Percentiles rank a stretch among this genome's conserved stretches.
phyloP scores from a whole-genome alignment of 2,329 filamentous ascomycete genomes.

The Myriangium duriaei region DNA sequence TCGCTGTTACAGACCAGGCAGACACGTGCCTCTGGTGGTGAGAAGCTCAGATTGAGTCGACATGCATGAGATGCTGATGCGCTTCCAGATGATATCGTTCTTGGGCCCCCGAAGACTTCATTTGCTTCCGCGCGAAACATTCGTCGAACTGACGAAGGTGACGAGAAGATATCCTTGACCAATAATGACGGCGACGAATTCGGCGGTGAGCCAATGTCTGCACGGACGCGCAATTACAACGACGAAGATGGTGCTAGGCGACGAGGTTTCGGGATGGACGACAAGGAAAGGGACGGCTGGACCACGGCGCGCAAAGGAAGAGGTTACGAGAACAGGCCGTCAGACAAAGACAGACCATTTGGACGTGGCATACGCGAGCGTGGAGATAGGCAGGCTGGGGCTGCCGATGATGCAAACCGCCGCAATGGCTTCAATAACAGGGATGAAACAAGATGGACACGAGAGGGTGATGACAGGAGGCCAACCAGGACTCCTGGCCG shows the following conservation, averaged over 20 bases:
- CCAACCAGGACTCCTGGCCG: conserved; percentile 25
- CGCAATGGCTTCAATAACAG: conserved; percentile 55
- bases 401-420: conserved; percentile 39
- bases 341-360: conserved; percentile 42
- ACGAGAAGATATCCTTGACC: conserved; percentile 24
- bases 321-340: conserved; percentile 48
- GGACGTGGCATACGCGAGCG: conserved; percentile 38
- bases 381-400: conserved; percentile 28
- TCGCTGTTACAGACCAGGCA: conserved; percentile 19
- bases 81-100: conserved; percentile 67
- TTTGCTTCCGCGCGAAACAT: conserved; percentile 63
- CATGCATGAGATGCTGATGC: conserved; percentile 16
- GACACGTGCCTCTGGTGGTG: conserved; percentile 8
- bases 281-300: conserved; percentile 56
- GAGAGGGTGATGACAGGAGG: conserved; percentile 31
- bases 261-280: conserved; percentile 7
- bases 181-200: conserved; percentile 26
- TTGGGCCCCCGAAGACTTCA: conserved; percentile 70
- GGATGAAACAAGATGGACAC: conserved; percentile 54
- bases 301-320: conserved; percentile 53
- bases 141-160: conserved; percentile 23
- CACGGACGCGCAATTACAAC: conserved; percentile 23
- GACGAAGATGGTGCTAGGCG: conserved; percentile 24
- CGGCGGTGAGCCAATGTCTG: conserved; percentile 23
- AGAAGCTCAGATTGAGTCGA: conserved; percentile 4